Evolutionary conservation across 2,329 filamentous ascomycete species (phyloP), one percentile per base, ranked within the genome.

Genomic region (Paecilomyces dactylethromorphus): DNA sequence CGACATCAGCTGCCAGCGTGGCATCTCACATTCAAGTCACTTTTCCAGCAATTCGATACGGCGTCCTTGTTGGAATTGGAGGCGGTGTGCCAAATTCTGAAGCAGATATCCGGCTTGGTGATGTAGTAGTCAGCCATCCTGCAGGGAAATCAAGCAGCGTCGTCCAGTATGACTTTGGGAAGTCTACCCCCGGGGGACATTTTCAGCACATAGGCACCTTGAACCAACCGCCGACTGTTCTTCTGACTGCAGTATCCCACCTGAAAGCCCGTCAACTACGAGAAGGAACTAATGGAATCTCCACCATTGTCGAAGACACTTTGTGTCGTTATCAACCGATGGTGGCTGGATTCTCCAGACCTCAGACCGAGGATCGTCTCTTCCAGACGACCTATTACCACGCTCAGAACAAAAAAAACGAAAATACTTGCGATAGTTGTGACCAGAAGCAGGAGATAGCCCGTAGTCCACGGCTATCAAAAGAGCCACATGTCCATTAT

Each of bases 61-160:
- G 70, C 1, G 64, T 80, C 1, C 74, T 80, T 70, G 75, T 79
- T 2, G 77, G 77, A 18, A 74, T 79, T 55, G 76, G 71, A 3
- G 63, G 61, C 3, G 64, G 64, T 0, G 61, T 60, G 4, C 64
- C 63, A 1, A 54, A 29, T 3, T 49, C 68, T 8, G 22, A 56
- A 3, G 45, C 50, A 2, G 59, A 64, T 22, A 63, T 68, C 52
- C 60, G 60, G 2, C 53, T 67, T 2, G 64, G 66, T 3, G 65
- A 68, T 59, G 58, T 69, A 3, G 67, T 67, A 1, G 59, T 69
- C 12, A 67, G 66, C 55, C 55, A 45, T 12, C 56, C 60, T 2
- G 52, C 57, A 12, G 56, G 13, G 26, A 55, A 2, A 8, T 60
- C 31, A 11, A 49, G 57, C 0, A 61, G 61, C 12, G 56, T 63